Percentiles rank a stretch among this genome's conserved stretches.
Evolutionary conservation across 495 filamentous ascomycete genomes (phyloP).

Genomic region (Xylaria telfairii): DNA sequence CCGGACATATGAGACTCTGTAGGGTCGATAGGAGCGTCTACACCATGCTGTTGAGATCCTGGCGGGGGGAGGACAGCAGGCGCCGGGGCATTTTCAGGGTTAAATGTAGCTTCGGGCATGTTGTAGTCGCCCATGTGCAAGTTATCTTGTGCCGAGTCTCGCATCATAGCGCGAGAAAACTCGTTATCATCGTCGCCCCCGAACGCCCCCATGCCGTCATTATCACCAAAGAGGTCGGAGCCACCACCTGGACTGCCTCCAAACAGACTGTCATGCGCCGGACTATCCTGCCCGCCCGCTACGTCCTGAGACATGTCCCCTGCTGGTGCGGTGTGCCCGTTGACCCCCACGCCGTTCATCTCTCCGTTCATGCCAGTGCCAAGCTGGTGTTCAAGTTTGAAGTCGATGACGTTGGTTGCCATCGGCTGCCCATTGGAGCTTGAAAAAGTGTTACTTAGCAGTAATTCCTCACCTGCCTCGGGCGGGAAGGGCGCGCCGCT

Average conservation of each 20-base stretch:
- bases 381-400: constrained; percentile 27
- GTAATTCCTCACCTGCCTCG: constrained; percentile 64
- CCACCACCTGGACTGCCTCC: constrained; percentile 59
- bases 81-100: constrained; percentile 29
- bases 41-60: constrained; percentile 5
- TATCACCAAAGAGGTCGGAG: constrained; percentile 65
- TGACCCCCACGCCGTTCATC: constrained; percentile 30
- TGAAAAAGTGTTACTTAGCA: constrained; percentile 70
- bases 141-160: constrained; percentile 51
- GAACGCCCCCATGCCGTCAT: constrained; percentile 66
- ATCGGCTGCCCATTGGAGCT: constrained; percentile 53
- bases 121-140: constrained; percentile 44
- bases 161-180: constrained; percentile 79
- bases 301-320: constrained; percentile 36
- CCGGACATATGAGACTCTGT: background rate
- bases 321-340: constrained; percentile 30
- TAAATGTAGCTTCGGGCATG: constrained; percentile 33
- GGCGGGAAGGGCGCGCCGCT: constrained; percentile 75
- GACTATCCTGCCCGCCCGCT: constrained; percentile 63
- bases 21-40: constrained; percentile 5
- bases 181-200: constrained; percentile 85
- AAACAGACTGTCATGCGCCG: constrained; percentile 77
- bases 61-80: constrained; percentile 29
- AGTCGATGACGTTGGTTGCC: constrained; percentile 22
- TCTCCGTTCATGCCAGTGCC: constrained; percentile 19